Evolutionary conservation across 768 basidiomycete genomes (phyloP).

Genomic region (Suillus fuscotomentosus): DNA sequence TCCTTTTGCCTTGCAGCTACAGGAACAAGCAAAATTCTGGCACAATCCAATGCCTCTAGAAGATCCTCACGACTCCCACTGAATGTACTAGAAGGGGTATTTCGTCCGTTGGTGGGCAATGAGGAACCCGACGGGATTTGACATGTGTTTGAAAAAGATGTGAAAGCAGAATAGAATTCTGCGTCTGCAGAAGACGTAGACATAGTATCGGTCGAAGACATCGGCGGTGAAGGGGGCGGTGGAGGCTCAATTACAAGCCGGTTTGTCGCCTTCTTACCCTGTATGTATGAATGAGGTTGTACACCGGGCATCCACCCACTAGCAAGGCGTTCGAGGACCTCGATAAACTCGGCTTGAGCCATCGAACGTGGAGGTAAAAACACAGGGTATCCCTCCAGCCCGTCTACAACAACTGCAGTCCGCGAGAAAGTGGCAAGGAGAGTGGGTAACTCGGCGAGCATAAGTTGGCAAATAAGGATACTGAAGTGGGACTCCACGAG

Average conservation of each 20-base stretch:
- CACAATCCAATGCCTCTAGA: conserved; percentile 59
- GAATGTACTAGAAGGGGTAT: conserved; percentile 14
- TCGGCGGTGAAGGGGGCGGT: conserved; percentile 24
- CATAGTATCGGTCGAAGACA: conserved; percentile 21
- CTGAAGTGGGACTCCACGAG: conserved; percentile 86
- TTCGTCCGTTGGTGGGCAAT: conserved; percentile 25
- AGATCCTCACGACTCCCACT: conserved; percentile 36
- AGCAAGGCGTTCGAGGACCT: conserved; percentile 79
- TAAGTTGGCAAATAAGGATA: conserved; percentile 68
- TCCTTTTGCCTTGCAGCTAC: conserved; percentile 63
- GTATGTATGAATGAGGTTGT: conserved; percentile 51
- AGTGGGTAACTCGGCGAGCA: conserved; percentile 71
- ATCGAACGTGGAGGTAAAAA: conserved; percentile 86
- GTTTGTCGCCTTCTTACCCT: conserved; percentile 32
- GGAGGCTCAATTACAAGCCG: conserved; percentile 47
- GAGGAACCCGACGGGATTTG: conserved; percentile 8
- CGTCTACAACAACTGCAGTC: conserved; percentile 69
- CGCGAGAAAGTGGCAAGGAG: conserved; percentile 65
- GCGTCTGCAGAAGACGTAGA: conserved; percentile 25
- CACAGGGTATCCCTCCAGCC: conserved; percentile 85
- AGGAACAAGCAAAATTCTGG: conserved; percentile 71
- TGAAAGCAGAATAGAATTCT: conserved; percentile 15
- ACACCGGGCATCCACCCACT: conserved; percentile 70
- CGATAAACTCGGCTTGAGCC: conserved; percentile 88
- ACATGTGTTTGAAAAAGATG: conserved; percentile 24